Evolutionary conservation across 768 basidiomycete species (phyloP), one percentile per base, ranked within the genome.

Genomic region (Phaffia tasmanica): DNA sequence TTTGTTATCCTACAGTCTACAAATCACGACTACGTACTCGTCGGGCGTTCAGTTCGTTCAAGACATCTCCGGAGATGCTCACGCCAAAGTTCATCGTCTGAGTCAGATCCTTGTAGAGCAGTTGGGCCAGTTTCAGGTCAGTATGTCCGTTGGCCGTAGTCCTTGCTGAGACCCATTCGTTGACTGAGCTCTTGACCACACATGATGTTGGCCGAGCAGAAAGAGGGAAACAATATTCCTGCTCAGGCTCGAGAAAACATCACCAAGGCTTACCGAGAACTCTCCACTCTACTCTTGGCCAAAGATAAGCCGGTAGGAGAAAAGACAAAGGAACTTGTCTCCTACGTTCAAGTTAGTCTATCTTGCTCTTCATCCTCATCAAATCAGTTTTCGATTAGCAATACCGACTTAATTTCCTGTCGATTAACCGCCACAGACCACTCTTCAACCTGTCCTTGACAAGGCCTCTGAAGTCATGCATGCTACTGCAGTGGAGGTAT

Each of bases 391-490:
- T 54, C 16, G 27, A n/a, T n/a, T 4, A 4, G 53, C 53, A 4
- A 54, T 54, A n/a, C 8, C 16, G 16, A 54, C 16, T 51, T 19
- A 62, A 29, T 32, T 2, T 29, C 25, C 27, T n/a, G 9, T 18
- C 29, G 5, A 27, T 53, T 42, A 42, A n/a, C 27, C 50, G 14
- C 16, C 23, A 25, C 61, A 62, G 61, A 49, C 61, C 3, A 46
- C 32, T 21, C 61, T 67, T 25, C 66, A 67, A 30, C 66, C 66
- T n/a, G 27, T 63, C 14, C 55, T 67, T 23, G 66, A 67, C 27
- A 54, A 51, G 29, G 61, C 55, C 30, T 19, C 56, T 9, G 51
- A 61, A 53, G 63, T 67, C 29, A 35, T 63, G 18, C 18, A 63
- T 30, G 54, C 66, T 19, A 67, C 66, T 49, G 63, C 62, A 57